phyloP scores from a whole-genome alignment of 169 alveolate genomes.

The Plasmodium malariae region DNA sequence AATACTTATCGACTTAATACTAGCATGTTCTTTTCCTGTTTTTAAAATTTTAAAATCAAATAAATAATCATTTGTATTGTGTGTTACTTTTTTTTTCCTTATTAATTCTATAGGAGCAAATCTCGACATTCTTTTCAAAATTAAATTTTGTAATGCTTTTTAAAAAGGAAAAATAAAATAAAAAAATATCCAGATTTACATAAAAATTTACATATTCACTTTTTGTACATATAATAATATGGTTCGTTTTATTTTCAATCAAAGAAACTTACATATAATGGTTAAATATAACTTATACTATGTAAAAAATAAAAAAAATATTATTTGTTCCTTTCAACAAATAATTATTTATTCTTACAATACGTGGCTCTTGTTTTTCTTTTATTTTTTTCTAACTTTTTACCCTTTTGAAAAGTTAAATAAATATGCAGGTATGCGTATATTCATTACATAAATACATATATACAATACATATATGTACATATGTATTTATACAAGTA shows the following conservation, averaged over 20 bases:
- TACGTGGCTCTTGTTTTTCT: no score
- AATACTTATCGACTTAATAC: conserved; percentile 52
- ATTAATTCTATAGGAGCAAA: conserved; percentile 28
- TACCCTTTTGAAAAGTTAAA: neutral
- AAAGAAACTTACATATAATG: no score
- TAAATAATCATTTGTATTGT: conserved; percentile 9
- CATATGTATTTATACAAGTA: neutral
- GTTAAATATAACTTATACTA: no score
- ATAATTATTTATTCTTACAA: no score
- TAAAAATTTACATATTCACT: no score
- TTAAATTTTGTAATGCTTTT: no score
- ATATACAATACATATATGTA: neutral
- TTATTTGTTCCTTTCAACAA: no score
- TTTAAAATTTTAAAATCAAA: conserved; percentile 43
- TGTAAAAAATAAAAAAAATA: no score
- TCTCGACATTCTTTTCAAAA: conserved; percentile 47
- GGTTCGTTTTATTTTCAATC: no score
- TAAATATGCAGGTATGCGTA: neutral
- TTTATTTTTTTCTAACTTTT: no score
- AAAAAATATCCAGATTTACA: neutral
- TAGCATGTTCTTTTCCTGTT: conserved; percentile 14
- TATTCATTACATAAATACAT: no score
- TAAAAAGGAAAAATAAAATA: neutral
- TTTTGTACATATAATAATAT: no score
- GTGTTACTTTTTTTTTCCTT: neutral